phyloP scores from a whole-genome alignment of 768 basidiomycete species.

The Cubamyces lactineus region DNA sequence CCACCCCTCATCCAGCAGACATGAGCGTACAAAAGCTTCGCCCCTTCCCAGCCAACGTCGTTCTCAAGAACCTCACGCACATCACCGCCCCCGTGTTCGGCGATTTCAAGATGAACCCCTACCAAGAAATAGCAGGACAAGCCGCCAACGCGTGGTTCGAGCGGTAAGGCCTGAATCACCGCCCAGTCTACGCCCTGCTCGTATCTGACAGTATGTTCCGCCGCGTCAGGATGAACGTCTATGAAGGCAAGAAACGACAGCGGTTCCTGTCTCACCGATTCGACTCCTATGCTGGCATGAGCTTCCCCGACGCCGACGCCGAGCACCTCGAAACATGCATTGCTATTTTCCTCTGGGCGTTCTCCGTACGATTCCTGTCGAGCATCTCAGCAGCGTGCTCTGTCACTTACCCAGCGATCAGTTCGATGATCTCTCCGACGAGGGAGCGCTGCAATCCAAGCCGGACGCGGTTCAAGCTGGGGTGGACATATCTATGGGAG shows the following conservation, averaged over 20 bases:
- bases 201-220: background rate
- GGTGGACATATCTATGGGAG: conserved; percentile 37
- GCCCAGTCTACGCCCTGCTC: background rate
- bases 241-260: conserved; percentile 39
- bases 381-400: background rate
- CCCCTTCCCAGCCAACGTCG: conserved; percentile 40
- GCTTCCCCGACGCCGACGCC: conserved; percentile 42
- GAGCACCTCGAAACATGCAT: conserved; percentile 41
- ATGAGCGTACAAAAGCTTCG: conserved; percentile 34
- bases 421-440: conserved; percentile 44
- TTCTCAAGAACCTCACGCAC: conserved; percentile 39
- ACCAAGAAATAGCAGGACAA: conserved; percentile 39
- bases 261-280: conserved; percentile 43
- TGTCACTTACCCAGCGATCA: conserved; percentile 11
- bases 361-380: conserved; percentile 34
- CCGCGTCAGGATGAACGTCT: conserved; percentile 34
- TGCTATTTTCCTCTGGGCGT: conserved; percentile 44
- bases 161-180: conserved; percentile 30
- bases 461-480: conserved; percentile 40
- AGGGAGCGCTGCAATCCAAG: conserved; percentile 39
- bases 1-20: background rate
- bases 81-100: conserved; percentile 41
- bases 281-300: conserved; percentile 43
- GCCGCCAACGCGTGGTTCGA: conserved; percentile 41
- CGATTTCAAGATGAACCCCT: conserved; percentile 39